phyloP scores from a whole-genome alignment of 306 rosid species.

The Trichosanthes truncata region DNA sequence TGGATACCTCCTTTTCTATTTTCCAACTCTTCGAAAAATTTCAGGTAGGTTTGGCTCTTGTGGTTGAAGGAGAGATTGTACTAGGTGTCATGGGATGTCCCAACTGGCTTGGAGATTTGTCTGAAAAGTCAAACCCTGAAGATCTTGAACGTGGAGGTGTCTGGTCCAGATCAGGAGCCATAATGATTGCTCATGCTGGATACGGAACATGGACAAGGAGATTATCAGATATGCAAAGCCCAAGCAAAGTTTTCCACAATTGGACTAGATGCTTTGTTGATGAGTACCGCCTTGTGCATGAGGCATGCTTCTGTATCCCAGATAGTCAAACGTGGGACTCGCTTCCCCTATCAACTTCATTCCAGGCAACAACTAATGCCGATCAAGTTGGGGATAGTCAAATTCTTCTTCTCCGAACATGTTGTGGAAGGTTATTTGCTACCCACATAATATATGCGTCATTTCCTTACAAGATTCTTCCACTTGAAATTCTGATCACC shows the following conservation, averaged over 20 bases:
- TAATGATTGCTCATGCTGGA: constrained; percentile 76
- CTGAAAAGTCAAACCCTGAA: constrained; percentile 24
- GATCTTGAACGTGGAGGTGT: constrained; percentile 18
- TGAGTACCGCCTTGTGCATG: constrained; percentile 27
- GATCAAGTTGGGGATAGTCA: constrained; percentile 30
- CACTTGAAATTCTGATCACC: background rate
- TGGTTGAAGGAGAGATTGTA: constrained; percentile 70
- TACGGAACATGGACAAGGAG: constrained; percentile 71
- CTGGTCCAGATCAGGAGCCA: constrained; percentile 39
- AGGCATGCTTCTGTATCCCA: constrained; percentile 54
- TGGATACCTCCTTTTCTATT: background rate
- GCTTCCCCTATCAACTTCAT: constrained; percentile 48
- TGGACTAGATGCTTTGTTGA: constrained; percentile 75
- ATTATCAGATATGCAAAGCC: constrained; percentile 18
- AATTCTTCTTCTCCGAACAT: constrained; percentile 48
- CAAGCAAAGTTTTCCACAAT: constrained; percentile 18
- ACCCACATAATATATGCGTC: background rate
- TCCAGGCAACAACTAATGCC: constrained; percentile 33
- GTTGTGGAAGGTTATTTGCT: constrained; percentile 72
- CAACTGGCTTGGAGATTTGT: constrained; percentile 49
- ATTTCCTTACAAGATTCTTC: constrained; percentile 12
- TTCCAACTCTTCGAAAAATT: constrained; percentile 1
- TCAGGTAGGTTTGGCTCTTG: constrained; percentile 90
- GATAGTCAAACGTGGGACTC: constrained; percentile 81
- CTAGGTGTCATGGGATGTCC: constrained; percentile 92